A percentile compares a stretch with the other conserved stretches of the same genome.
These are phyloP conservation scores for Pythium phragmitis DNA, from an alignment of 352 stramenopile species.

Conservation along the genomic window DNA sequence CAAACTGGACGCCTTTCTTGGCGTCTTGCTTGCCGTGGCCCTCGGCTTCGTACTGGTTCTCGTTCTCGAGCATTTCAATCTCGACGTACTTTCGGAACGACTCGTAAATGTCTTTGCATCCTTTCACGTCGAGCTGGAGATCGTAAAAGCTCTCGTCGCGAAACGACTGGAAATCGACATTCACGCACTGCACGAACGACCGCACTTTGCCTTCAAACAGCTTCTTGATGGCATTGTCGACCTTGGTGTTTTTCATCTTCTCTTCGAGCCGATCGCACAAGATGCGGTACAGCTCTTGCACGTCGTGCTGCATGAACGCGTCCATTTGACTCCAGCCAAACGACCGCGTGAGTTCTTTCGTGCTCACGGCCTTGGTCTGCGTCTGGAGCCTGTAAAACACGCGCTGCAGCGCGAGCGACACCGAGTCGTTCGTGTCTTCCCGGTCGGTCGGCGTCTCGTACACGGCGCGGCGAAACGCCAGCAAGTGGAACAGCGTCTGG, in stretches of 20 bases:
- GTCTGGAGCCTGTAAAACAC: slow-evolving; percentile 85
- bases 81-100: slow-evolving; percentile 92
- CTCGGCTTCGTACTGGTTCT: slow-evolving; percentile 93
- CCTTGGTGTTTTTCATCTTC: slow-evolving; percentile 90
- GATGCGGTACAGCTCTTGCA: slow-evolving; percentile 91
- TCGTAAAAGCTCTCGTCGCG: slow-evolving; percentile 92
- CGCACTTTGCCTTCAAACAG: slow-evolving; percentile 91
- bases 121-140: slow-evolving; percentile 92
- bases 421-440: slow-evolving; percentile 84
- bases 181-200: slow-evolving; percentile 90
- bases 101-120: slow-evolving; percentile 85
- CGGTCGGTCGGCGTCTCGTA: slow-evolving; percentile 76
- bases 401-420: slow-evolving; percentile 79
- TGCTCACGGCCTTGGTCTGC: slow-evolving; percentile 80
- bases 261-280: slow-evolving; percentile 91
- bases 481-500: slow-evolving; percentile 90
- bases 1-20: slow-evolving; percentile 86
- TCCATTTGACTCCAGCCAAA: slow-evolving; percentile 93
- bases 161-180: slow-evolving; percentile 88
- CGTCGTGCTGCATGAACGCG: slow-evolving; percentile 93
- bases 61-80: slow-evolving; percentile 90
- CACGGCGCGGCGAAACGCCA: slow-evolving; percentile 81
- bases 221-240: slow-evolving; percentile 77
- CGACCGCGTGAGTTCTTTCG: slow-evolving; percentile 90
- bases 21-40: slow-evolving; percentile 89